Conservation (phyloP, 176 grass and related monocot species). For the Cenchrus fungigraminus region DNA sequence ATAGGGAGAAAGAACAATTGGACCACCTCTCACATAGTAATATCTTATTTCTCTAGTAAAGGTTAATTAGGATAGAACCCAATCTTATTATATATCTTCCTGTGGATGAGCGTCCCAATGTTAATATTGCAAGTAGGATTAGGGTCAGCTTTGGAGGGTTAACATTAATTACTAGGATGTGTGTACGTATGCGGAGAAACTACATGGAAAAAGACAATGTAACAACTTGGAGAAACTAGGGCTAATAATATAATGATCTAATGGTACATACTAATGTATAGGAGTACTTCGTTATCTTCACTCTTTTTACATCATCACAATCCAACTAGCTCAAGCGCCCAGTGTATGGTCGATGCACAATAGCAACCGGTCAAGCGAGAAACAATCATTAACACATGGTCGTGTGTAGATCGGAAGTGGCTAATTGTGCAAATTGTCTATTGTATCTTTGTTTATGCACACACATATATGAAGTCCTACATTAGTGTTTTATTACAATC, state of each 20-base stretch:
- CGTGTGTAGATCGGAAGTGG: not conserved
- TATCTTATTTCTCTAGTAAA: no score
- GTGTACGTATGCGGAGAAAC: not conserved
- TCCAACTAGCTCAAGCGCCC: not conserved
- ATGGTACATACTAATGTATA: not conserved
- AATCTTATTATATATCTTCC: not conserved
- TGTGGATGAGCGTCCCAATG: not conserved
- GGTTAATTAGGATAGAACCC: not conserved
- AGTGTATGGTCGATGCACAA: not conserved
- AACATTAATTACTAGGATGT: not conserved
- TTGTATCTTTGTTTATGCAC: not conserved
- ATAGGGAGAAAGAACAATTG: no score
- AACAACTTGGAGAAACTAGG: not conserved
- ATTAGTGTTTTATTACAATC: not conserved
- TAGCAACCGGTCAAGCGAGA: not conserved
- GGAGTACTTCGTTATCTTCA: not conserved
- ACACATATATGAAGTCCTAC: no score
- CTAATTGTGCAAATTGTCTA: constrained; percentile 1
- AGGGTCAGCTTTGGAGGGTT: not conserved
- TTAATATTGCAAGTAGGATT: not conserved
- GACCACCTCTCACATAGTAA: no score
- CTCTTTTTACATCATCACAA: not conserved
- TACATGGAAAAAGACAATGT: not conserved
- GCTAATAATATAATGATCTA: not conserved
- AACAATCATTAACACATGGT: not conserved